phyloP scores from a whole-genome alignment of 169 alveolate species.

The Cryptosporidium tyzzeri region DNA sequence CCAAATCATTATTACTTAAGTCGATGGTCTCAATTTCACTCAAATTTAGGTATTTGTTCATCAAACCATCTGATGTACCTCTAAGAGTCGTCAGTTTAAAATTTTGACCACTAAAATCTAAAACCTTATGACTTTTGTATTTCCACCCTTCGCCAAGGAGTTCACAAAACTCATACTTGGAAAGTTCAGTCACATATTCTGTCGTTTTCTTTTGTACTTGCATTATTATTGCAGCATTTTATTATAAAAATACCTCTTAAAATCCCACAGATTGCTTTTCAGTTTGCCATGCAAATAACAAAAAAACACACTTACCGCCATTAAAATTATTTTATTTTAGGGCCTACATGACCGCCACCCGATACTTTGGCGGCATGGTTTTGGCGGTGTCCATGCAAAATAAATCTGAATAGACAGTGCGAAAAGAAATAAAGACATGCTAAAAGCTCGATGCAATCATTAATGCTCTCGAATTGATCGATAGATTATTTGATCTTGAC shows the following conservation, averaged over 20 bases:
- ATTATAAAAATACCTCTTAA: background rate
- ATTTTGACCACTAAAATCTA: constrained; percentile 63
- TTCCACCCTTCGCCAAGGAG: constrained; percentile 65
- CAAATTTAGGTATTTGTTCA: constrained; percentile 25
- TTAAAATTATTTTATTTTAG: too few species aligned
- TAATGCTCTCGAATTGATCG: background rate
- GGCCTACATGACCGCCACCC: background rate
- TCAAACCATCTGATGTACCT: constrained; percentile 23
- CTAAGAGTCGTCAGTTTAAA: constrained; percentile 44
- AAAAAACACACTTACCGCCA: constrained; percentile 4
- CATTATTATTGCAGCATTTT: background rate
- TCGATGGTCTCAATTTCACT: constrained; percentile 29
- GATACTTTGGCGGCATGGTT: background rate
- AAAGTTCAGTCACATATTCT: background rate
- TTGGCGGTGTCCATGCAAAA: constrained; percentile 39
- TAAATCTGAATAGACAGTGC: constrained; percentile 29
- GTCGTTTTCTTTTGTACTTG: background rate
- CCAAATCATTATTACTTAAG: constrained; percentile 42
- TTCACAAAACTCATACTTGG: constrained; percentile 25
- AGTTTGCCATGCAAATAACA: background rate
- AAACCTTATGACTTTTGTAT: constrained; percentile 19
- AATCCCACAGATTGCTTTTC: background rate
- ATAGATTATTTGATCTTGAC: background rate
- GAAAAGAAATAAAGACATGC: background rate
- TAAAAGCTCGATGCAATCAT: background rate